Conservation (phyloP, 2,329 filamentous ascomycete genomes). For the Ophiostoma ulmi region DNA sequence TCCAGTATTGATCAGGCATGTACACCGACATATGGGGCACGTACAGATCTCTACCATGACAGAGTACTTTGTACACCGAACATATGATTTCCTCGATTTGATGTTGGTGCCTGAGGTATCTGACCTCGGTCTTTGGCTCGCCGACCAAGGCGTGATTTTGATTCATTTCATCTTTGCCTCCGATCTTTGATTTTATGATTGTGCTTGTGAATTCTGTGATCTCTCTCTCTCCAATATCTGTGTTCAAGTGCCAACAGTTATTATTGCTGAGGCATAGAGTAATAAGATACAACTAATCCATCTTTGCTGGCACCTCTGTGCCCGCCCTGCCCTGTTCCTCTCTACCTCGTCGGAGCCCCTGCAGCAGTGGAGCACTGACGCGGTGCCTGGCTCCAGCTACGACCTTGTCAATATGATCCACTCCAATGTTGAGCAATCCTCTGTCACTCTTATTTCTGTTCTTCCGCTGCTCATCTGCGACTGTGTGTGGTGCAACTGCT, state of each 20-base stretch:
- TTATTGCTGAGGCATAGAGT: no score
- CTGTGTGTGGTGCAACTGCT: background rate
- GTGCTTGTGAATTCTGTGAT: background rate
- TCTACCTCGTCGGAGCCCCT: slow-evolving; percentile 5
- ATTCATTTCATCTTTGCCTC: background rate
- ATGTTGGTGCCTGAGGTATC: background rate
- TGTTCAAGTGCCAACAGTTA: no score
- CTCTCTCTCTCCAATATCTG: background rate
- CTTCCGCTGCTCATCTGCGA: background rate
- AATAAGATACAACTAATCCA: no score
- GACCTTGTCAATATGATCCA: slow-evolving; percentile 3
- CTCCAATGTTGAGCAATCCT: background rate
- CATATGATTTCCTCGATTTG: background rate
- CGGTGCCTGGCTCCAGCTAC: background rate
- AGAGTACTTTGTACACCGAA: background rate
- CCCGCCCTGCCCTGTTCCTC: background rate
- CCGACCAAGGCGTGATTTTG: background rate
- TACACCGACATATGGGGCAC: background rate
- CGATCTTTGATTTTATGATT: background rate
- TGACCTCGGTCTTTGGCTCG: background rate
- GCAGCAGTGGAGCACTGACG: background rate
- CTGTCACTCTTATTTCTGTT: background rate
- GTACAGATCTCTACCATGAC: background rate
- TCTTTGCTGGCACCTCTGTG: no score
- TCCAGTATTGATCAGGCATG: background rate